phyloP scores from a whole-genome alignment of 495 filamentous ascomycete genomes.

The Apiosordaria backusii region DNA sequence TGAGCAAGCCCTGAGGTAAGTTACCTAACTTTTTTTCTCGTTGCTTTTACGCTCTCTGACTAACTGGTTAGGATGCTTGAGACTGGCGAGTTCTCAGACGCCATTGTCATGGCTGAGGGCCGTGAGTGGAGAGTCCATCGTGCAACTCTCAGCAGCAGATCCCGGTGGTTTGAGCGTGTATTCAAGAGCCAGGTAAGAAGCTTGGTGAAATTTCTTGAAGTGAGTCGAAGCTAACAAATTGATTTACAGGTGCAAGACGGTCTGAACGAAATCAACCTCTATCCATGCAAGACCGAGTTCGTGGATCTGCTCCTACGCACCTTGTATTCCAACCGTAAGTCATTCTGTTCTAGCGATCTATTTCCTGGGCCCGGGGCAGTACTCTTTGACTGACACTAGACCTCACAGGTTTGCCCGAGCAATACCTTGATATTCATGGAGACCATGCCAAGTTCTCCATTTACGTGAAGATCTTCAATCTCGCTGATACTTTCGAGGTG shows the following conservation, averaged over 20 bases:
- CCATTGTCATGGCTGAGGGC: slow-evolving; percentile 11
- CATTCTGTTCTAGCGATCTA: background rate
- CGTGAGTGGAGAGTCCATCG: slow-evolving; percentile 23
- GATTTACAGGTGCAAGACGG: no score
- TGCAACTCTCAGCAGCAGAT: slow-evolving; percentile 16
- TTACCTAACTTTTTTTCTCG: background rate
- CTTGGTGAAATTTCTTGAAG: no score
- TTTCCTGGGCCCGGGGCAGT: slow-evolving; percentile 9
- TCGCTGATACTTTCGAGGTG: slow-evolving; percentile 15
- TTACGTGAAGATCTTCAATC: slow-evolving; percentile 19
- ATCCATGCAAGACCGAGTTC: background rate
- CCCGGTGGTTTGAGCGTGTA: slow-evolving; percentile 17
- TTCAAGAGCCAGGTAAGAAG: slow-evolving; percentile 2
- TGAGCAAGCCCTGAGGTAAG: background rate
- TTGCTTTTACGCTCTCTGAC: background rate
- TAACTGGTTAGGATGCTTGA: slow-evolving; percentile 14
- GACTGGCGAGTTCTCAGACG: slow-evolving; percentile 16
- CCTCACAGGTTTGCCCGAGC: background rate
- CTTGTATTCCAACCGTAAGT: background rate
- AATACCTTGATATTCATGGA: background rate
- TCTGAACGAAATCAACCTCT: background rate
- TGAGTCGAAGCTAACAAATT: no score
- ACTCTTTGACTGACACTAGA: background rate
- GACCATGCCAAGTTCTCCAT: background rate
- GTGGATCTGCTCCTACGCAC: background rate